Evolutionary conservation across 192 early-diverging fungal species (phyloP), one percentile per base, ranked within the genome.

Genomic region (Jimgerdemannia lactiflua): DNA sequence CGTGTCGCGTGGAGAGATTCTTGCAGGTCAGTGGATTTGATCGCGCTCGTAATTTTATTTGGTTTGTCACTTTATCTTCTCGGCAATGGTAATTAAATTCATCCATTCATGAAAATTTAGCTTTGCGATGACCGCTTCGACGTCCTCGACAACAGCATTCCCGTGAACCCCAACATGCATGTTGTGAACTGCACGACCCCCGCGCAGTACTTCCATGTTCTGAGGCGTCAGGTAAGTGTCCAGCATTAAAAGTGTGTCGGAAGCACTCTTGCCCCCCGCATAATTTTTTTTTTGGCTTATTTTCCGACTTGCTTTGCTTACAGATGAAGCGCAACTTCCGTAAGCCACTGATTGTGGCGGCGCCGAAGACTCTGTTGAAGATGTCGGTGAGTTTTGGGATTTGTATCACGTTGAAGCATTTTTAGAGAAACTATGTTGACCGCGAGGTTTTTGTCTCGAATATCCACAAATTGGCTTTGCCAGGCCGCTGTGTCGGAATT

Each of bases 141-240:
- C 76, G 83, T 92, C 65, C 79, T 81, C 3, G 81, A 82, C 20
- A 71, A 82, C n/a, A 80, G 67, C 20, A 69, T 82, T 65, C 79
- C 84, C 41, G 89, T 86, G 70, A 95, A 97, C 83, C 91, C 94
- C 43, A 98, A 98, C 81, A 94, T 97, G 93, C 95, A 96, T 75
- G 90, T 98, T 17, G 94, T 91, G 3, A 92, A 95, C 66, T 94
- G 93, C n/a, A 97, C 96, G 17, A 95, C 93, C 3, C 97, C 97
- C 0, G 95, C 95, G 3, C 96, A 99, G 79, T 96, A 95, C 80
- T 99, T 98, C 89, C 97, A 99, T 80, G 84, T 95, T 54, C 83
- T 99, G n/a, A 89, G 97, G 49, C 90, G 97, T 59, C 97, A 99
- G 80, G 87, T 91, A 81, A 73, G 4, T 73, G 6, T 19, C 10